These are phyloP conservation scores for Dissophora globulifera DNA, from an alignment of 192 early-diverging fungal species.

Conservation along the genomic window DNA sequence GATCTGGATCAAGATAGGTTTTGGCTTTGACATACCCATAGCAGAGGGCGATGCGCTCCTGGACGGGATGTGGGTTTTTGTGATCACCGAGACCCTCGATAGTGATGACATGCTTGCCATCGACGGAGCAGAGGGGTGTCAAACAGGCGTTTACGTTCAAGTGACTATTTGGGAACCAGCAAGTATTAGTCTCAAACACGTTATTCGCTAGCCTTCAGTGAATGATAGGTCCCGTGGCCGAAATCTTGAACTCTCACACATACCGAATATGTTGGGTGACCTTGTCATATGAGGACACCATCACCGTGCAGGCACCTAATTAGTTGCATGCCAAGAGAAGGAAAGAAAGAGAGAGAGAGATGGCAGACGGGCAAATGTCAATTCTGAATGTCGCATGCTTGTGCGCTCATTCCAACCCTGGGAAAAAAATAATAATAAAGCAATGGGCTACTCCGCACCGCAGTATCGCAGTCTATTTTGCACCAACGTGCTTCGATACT, in stretches of 20 bases:
- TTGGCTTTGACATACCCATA: slow-evolving; percentile 67
- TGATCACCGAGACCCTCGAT: slow-evolving; percentile 81
- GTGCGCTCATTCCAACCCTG: too few species aligned
- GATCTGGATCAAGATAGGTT: too few species aligned
- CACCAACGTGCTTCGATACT: background rate
- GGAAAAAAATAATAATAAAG: too few species aligned
- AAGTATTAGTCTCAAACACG: slow-evolving; percentile 2
- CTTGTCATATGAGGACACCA: slow-evolving; percentile 71
- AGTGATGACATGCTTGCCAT: slow-evolving; percentile 86
- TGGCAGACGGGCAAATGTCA: too few species aligned
- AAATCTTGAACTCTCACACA: slow-evolving; percentile 1
- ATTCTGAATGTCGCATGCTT: too few species aligned
- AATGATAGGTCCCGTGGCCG: slow-evolving; percentile 6
- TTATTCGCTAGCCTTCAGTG: background rate
- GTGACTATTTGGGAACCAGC: slow-evolving; percentile 22
- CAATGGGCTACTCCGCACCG: too few species aligned
- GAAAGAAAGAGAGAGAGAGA: background rate
- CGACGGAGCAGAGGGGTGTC: slow-evolving; percentile 73
- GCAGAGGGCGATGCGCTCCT: slow-evolving; percentile 76
- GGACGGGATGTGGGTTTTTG: slow-evolving; percentile 77
- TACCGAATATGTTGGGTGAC: slow-evolving; percentile 56
- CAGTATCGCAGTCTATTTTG: background rate
- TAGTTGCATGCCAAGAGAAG: background rate
- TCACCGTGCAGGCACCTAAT: slow-evolving; percentile 81
- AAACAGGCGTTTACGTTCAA: slow-evolving; percentile 69